Evolutionary conservation across 495 filamentous ascomycete species (phyloP), one percentile per base, ranked within the genome.

Genomic region (Hypoxylon subgilvum): DNA sequence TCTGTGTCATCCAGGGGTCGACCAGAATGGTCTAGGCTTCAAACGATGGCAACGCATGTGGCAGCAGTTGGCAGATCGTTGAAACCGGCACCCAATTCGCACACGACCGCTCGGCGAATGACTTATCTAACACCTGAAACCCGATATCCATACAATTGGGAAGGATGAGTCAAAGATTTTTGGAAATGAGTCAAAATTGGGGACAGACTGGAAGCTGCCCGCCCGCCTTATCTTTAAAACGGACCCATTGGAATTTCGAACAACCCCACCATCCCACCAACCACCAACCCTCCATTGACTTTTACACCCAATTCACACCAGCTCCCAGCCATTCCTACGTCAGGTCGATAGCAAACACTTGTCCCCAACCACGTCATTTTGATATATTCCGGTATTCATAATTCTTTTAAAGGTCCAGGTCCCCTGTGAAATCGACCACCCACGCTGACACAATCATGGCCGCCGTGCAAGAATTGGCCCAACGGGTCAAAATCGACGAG

Each of bases 401-500:
- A 8, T 8, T n/a, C n/a, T n/a, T n/a, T n/a, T n/a, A n/a, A n/a
- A n/a, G n/a, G n/a, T n/a, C n/a, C n/a, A n/a, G n/a, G n/a, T n/a
- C n/a, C n/a, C n/a, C n/a, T n/a, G n/a, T n/a, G n/a, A n/a, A n/a
- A n/a, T n/a, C n/a, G n/a, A 27, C 23, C 3, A 27, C 8, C 23
- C 23, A 27, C 23, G 23, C n/a, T 27, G 52, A 40, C 34, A 51
- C 39, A 52, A 70, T 25, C 39, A 77, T 75, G 74, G 56, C 74
- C 19, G 64, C 70, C 35, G 40, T 65, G 14, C 67, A 75, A 57
- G 73, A 76, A 30, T 66, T 78, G 56, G 70, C 75, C 48, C 73
- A 78, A 45, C 69, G 75, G 69, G 58, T 70, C 57, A 74, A 73
- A 65, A 58, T 54, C 65, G 70, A 81, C 74, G 73, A 80, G 16